Evolutionary conservation across 306 rosid genomes (phyloP).

Genomic region (Malus sylvestris): DNA sequence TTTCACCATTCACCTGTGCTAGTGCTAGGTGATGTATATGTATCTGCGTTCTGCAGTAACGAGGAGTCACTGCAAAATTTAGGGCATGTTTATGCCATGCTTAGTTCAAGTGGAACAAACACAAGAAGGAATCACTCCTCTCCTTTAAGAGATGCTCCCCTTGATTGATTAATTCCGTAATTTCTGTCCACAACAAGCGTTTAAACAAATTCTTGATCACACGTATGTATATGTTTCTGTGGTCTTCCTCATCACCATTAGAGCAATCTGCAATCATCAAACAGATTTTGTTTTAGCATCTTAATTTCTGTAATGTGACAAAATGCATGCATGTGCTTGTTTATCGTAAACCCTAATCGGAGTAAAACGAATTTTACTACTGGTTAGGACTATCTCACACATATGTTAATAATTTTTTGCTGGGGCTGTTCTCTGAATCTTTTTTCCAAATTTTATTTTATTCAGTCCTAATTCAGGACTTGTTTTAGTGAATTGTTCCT

Average conservation of each 20-base stretch:
- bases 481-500: neutral
- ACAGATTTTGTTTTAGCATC: neutral
- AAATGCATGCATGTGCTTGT: neutral
- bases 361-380: too few species aligned
- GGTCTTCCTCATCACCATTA: constrained; percentile 3
- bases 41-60: neutral
- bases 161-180: too few species aligned
- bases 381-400: neutral
- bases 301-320: neutral
- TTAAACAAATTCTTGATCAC: neutral
- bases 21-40: neutral
- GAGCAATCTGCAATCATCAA: constrained; percentile 24
- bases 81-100: constrained; percentile 4
- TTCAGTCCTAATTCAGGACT: neutral
- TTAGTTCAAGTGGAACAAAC: constrained; percentile 18
- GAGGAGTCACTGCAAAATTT: constrained; percentile 21
- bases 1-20: too few species aligned
- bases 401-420: neutral
- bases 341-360: neutral
- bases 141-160: constrained; percentile 14
- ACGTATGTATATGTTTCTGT: neutral
- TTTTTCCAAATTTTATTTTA: neutral
- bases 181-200: neutral
- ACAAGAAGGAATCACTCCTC: constrained; percentile 20
- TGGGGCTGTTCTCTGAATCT: neutral